Evolutionary conservation across 352 stramenopile genomes (phyloP), one percentile per base, ranked within the genome.

Genomic region (Phytopythium ostracodes): DNA sequence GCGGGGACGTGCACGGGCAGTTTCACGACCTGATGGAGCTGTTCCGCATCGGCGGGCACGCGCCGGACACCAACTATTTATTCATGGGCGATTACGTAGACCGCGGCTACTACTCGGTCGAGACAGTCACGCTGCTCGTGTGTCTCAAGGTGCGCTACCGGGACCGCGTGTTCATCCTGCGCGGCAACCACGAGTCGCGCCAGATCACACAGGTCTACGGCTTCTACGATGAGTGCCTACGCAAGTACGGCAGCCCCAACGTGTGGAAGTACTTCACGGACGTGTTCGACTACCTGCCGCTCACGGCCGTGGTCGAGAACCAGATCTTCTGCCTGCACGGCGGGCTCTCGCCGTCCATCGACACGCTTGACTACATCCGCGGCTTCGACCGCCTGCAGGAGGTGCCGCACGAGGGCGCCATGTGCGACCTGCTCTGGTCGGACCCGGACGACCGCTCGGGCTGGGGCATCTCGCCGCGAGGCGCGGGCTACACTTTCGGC

Each of bases 271-370:
- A 94, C 36, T 99, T 99, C 63, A 98, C 94, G 14, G 91, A 98
- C 68, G 87, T 90, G 42, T 98, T 97, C 81, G 84, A 87, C 73
- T 92, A 80, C 58, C 71, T 99, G 18, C 97, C 97, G 4, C 96
- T 99, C 35, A 96, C 96, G 4, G 98, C 97, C 0, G 95, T 99
- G 51, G 97, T 99, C 50, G 98, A 99, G 66, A 97, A 99, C 66
- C 98, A 99, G 75, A 99, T 99, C 67, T 98, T 99, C 66, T 99
- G 98, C 75, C 98, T 99, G 77, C 98, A 99, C 72, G 97, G 98
- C 29, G 95, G 96, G 4, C 73, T 99, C 18, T 98, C 89, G 60
- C 98, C 97, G 4, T 96, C 99, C 60, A 84, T 99, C 54, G 83
- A 66, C 84, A 93, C 75, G 85, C 65, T 90, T 43, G 77, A 90